Evolutionary conservation across 2,329 filamentous ascomycete genomes (phyloP).

Genomic region (Aspergillus tubingensis): DNA sequence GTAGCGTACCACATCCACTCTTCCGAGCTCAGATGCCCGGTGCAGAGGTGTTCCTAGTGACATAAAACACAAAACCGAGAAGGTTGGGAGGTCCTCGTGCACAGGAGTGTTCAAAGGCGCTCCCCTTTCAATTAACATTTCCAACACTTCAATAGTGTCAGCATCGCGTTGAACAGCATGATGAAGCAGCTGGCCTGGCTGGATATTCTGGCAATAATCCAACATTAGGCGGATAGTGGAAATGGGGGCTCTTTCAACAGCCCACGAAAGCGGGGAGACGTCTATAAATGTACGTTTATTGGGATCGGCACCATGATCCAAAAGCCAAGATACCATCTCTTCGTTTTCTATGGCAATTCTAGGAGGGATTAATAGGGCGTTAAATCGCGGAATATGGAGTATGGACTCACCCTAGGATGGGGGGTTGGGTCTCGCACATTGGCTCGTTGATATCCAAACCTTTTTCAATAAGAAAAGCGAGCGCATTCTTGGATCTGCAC

Average conservation of each 20-base stretch:
- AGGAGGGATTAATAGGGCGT: not conserved
- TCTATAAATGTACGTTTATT: constrained; percentile 27
- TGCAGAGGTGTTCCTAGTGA: constrained; percentile 25
- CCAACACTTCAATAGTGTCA: constrained; percentile 21
- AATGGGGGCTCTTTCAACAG: constrained; percentile 23
- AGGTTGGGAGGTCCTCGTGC: constrained; percentile 23
- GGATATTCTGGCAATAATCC: constrained; percentile 18
- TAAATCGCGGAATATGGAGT: not conserved
- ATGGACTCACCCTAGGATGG: constrained; percentile 23
- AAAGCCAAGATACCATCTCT: constrained; percentile 28
- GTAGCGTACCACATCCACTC: constrained; percentile 22
- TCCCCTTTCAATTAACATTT: constrained; percentile 21
- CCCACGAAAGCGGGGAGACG: constrained; percentile 27
- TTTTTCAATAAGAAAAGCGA: constrained; percentile 17
- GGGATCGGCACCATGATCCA: constrained; percentile 30
- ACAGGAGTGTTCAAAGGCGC: constrained; percentile 22
- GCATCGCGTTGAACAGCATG: constrained; percentile 19
- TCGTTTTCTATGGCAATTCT: constrained; percentile 24
- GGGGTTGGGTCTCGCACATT: constrained; percentile 21
- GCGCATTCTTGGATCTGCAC: constrained; percentile 14
- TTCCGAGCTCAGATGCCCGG: constrained; percentile 24
- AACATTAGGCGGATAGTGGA: constrained; percentile 24
- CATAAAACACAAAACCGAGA: constrained; percentile 23
- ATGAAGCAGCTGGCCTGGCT: constrained; percentile 27
- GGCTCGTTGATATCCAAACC: constrained; percentile 28